Conservation (phyloP, 208 protist species). For the Trypanosoma vivax region DNA sequence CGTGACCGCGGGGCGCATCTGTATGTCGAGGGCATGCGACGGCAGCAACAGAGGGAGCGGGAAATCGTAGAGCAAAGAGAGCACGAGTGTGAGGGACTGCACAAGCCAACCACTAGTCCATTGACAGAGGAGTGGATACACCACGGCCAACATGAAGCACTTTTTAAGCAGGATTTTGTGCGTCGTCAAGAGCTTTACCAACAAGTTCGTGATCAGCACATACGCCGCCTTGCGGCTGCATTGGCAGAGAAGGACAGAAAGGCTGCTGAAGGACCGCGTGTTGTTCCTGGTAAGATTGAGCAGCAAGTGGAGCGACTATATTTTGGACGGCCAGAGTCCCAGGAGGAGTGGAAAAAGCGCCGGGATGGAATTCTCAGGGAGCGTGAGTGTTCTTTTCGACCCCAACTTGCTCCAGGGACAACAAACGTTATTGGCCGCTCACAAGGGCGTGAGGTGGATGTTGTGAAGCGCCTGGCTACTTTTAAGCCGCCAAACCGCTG, state of each 20-base stretch:
- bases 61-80: slow-evolving; percentile 3
- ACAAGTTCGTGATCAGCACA: slow-evolving; percentile 46
- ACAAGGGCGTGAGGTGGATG: slow-evolving; percentile 45
- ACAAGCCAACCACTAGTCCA: slow-evolving; percentile 53
- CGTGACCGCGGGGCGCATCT: slow-evolving; percentile 33
- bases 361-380: slow-evolving; percentile 9
- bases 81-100: background rate
- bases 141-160: slow-evolving; percentile 50
- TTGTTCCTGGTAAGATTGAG: slow-evolving; percentile 23
- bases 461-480: slow-evolving; percentile 56
- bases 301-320: slow-evolving; percentile 48
- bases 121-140: slow-evolving; percentile 61
- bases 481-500: background rate
- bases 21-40: slow-evolving; percentile 30
- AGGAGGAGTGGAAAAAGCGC: slow-evolving; percentile 29
- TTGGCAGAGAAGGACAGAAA: slow-evolving; percentile 12
- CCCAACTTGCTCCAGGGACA: slow-evolving; percentile 56
- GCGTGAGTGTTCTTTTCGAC: slow-evolving; percentile 55
- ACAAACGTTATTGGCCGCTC: slow-evolving; percentile 30
- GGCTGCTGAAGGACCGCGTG: slow-evolving; percentile 2
- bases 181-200: slow-evolving; percentile 62
- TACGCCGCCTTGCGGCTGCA: slow-evolving; percentile 10
- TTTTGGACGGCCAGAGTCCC: slow-evolving; percentile 25
- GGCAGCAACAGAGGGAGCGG: slow-evolving; percentile 11
- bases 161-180: slow-evolving; percentile 70